A percentile compares a stretch with the other conserved stretches of the same genome.
These are phyloP conservation scores for Punica granatum DNA, from an alignment of 345 rosid genomes.

Conservation along the genomic window DNA sequence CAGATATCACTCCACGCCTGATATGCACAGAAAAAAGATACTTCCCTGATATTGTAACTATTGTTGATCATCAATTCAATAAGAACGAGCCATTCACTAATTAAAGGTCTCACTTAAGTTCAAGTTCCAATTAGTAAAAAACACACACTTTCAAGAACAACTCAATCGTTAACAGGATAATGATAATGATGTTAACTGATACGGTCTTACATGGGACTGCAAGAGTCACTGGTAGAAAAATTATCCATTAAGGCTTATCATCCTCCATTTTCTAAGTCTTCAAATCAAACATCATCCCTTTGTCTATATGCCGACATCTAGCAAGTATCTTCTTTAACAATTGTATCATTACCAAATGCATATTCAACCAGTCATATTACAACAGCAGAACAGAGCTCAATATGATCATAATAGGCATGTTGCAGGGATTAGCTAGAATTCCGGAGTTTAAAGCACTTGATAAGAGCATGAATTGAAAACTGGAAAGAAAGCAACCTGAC, in stretches of 20 bases:
- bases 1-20: conserved; percentile 60
- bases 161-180: too few species aligned
- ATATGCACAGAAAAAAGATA: conserved; percentile 9
- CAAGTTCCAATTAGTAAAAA: not conserved
- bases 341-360: not conserved
- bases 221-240: not conserved
- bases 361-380: not conserved
- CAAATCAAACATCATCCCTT: not conserved
- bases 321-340: not conserved
- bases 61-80: conserved; percentile 4
- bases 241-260: too few species aligned
- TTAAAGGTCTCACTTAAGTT: not conserved
- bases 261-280: too few species aligned
- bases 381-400: not conserved
- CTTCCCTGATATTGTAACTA: too few species aligned
- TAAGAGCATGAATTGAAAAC: too few species aligned
- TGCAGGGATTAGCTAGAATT: not conserved
- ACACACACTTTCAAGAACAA: not conserved
- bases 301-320: not conserved
- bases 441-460: too few species aligned
- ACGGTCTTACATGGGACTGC: not conserved
- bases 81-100: not conserved
- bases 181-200: not conserved
- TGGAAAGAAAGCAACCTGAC: too few species aligned
- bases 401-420: too few species aligned